Evolutionary conservation across 768 basidiomycete genomes (phyloP), one percentile per base, ranked within the genome.

Genomic region (Sporobolomyces phaffii): DNA sequence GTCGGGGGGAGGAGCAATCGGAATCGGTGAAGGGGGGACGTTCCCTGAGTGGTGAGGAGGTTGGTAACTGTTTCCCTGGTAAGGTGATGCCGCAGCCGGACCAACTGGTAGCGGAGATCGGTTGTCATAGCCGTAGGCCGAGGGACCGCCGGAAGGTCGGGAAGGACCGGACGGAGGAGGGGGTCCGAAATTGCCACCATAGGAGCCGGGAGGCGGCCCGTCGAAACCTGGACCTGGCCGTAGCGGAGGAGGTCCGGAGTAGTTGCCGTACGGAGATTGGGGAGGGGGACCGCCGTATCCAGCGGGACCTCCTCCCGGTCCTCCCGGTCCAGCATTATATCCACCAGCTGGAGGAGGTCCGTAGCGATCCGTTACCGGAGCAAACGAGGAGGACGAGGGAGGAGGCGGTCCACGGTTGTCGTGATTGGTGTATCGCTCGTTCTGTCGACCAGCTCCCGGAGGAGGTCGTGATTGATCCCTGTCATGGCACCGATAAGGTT

Each of bases 311-410:
- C 6, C 1, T 2, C 24, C 24, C 38, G 59, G 33, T 13, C 24
- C 28, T 1, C n/a, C 7, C 15, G 47, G 45, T 24, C 33, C 40
- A 36, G 7, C n/a, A 22, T n/a, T 8, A 24, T 8, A 36, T 14
- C 45, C 43, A 14, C 44, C 43, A 59, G 18, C 28, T 33, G 58
- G 44, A 59, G 58, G 58, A 15, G 43, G 58, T 34, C 47, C 47
- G 48, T 36, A 48, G 45, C 59, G 58, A 45, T 59, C 44, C 9
- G n/a, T n/a, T n/a, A n/a, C n/a, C n/a, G n/a, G n/a, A n/a, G n/a
- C n/a, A n/a, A n/a, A n/a, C n/a, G n/a, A 40, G 5, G 38, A 43
- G 4, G 56, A 22, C 17, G 26, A n/a, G 22, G 41, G 56, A 31
- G 56, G 28, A 36, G 51, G 29, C n/a, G n/a, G n/a, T 9, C 51